These are phyloP conservation scores for Spirogloea muscicola DNA, from an alignment of 139 green algal species.

Conservation along the genomic window DNA sequence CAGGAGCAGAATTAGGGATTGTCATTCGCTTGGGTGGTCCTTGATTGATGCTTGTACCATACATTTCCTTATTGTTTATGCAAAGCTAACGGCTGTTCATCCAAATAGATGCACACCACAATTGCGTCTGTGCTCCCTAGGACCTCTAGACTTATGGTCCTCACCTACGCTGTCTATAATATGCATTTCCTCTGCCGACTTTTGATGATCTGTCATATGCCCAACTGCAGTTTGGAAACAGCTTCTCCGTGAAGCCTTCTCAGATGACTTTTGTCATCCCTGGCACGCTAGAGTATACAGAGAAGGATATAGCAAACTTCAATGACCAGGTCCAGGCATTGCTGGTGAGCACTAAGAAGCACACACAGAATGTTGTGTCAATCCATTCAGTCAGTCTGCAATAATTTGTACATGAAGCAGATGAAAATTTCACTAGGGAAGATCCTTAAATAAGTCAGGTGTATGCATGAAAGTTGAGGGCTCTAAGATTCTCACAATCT, in stretches of 20 bases:
- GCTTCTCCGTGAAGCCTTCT: conserved; percentile 21
- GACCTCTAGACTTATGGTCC: too few relatives aligned
- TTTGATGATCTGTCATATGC: too few relatives aligned
- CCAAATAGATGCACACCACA: too few relatives aligned
- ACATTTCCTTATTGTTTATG: too few relatives aligned
- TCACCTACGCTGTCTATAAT: too few relatives aligned
- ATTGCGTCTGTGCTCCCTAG: too few relatives aligned
- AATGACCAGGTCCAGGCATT: background rate
- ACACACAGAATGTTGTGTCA: background rate
- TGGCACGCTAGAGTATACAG: background rate
- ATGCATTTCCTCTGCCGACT: too few relatives aligned
- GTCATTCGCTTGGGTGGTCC: too few relatives aligned
- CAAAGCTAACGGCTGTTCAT: too few relatives aligned
- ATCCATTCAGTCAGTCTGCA: background rate
- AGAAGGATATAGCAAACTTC: conserved; percentile 7
- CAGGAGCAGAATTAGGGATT: too few relatives aligned
- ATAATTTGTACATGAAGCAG: conserved; percentile 8
- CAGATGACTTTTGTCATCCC: conserved; percentile 24
- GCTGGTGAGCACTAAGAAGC: background rate
- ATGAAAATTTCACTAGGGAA: background rate
- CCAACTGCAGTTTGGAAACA: conserved; percentile 36
- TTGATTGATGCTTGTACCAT: too few relatives aligned
- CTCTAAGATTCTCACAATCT: conserved; percentile 11
- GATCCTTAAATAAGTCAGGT: background rate
- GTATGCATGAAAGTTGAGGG: background rate